A percentile compares a stretch with the other conserved stretches of the same genome.
phyloP scores from a whole-genome alignment of 1,284 basidiomycete species.

The Uromyces viciae-fabae region DNA sequence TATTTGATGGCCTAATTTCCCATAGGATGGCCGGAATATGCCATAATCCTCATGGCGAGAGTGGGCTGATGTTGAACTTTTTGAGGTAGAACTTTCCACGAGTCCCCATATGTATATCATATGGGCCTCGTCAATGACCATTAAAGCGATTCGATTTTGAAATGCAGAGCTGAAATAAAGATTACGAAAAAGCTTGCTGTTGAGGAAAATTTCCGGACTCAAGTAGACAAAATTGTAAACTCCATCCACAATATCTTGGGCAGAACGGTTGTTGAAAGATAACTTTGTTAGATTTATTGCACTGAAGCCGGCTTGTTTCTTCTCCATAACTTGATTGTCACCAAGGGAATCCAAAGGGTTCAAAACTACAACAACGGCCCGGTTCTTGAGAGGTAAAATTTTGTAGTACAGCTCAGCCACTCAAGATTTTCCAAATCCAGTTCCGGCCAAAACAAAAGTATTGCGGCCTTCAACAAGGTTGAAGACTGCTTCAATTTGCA shows the following conservation, averaged over 20 bases:
- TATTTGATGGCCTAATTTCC: not conserved
- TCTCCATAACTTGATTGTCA: conserved; percentile 3
- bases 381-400: too few species aligned
- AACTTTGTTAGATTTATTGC: not conserved
- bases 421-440: not conserved
- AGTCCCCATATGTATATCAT: conserved; percentile 10
- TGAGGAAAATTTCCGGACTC: conserved; percentile 14
- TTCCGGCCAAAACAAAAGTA: conserved; percentile 5
- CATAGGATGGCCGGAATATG: conserved; percentile 6
- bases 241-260: not conserved
- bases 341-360: conserved; percentile 4
- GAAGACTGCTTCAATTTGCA: conserved; percentile 9
- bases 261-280: not conserved
- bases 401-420: not conserved
- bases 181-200: not conserved
- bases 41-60: not conserved
- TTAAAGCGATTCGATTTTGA: not conserved
- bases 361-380: not conserved
- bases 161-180: not conserved
- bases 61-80: not conserved
- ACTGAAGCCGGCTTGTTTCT: not conserved
- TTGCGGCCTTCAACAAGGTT: not conserved
- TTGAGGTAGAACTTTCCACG: not conserved
- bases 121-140: not conserved
- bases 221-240: not conserved